These are phyloP conservation scores for Cydonia oblonga DNA, from an alignment of 331 rosid species.

Conservation along the genomic window DNA sequence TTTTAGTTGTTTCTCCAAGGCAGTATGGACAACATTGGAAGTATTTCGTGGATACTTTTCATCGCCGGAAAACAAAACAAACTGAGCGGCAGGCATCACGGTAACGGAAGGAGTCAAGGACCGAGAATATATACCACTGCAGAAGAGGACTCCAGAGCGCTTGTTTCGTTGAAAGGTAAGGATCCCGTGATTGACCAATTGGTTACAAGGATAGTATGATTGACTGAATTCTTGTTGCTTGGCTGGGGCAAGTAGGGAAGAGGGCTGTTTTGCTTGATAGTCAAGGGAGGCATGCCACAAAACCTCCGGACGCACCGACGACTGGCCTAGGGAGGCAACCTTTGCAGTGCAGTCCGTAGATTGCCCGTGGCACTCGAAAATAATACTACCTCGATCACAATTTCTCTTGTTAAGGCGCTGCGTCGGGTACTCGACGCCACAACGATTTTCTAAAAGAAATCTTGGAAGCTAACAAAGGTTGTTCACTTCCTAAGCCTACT, in stretches of 20 bases:
- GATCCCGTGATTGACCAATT: not conserved
- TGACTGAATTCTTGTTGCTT: too few species aligned
- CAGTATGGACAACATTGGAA: not conserved
- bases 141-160: not conserved
- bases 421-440: not conserved
- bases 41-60: not conserved
- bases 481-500: not conserved
- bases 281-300: not conserved
- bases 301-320: too few species aligned
- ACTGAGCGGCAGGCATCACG: not conserved
- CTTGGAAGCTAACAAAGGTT: not conserved
- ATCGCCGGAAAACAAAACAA: not conserved
- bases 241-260: too few species aligned
- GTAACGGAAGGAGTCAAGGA: not conserved
- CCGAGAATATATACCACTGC: not conserved
- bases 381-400: not conserved
- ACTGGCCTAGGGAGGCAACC: not conserved
- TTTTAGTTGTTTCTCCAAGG: not conserved
- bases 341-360: too few species aligned
- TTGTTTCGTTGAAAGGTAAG: not conserved
- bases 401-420: not conserved
- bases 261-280: too few species aligned
- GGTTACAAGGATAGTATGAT: too few species aligned
- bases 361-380: not conserved
- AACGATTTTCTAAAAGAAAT: not conserved